Evolutionary conservation across 495 filamentous ascomycete species (phyloP), one percentile per base, ranked within the genome.

Genomic region (Talaromyces liani): DNA sequence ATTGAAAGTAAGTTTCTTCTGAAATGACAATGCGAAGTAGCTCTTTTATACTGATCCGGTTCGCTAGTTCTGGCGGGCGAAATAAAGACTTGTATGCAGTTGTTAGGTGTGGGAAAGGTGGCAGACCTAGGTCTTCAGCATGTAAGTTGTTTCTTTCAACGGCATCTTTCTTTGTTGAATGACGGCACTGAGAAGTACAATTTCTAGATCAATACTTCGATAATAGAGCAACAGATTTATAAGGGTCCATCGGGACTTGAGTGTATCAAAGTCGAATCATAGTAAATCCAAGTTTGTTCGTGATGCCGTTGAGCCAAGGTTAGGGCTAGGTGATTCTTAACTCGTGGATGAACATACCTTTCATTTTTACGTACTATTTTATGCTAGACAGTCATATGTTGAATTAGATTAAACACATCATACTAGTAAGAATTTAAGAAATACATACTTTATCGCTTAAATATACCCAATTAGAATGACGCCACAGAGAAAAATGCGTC

Each of bases 21-120:
- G 3, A 4, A 14, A 49, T n/a, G 24, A 5, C 27, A 27, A 51
- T 7, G 6, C 25, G 16, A 49, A 66, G 33, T 36, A 29, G 60
- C 29, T 33, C 4, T 20, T 25, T 55, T 34, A n/a, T 63, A 36
- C 66, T 75, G 63, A 77, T 20, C 6, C 69, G 18, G 4, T 4
- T 59, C 27, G 54, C 54, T 63, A 92, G 90, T 97, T 69, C 78
- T 98, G 45, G 82, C 90, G 67, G 89, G 86, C 36, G 93, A 98
- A 74, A 89, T 86, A 7, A 86, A 88, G 70, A 96, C 91, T 4
- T 85, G 87, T 66, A 94, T 98, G 91, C 84, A 90, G 64, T 78
- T 98, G 61, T 79, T 97, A 9, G 93, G 93, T 2, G 91, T 86
- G 1, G 83, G 87, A 71, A 84, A 78, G 47, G 80, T 96, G 22